Evolutionary conservation across 306 rosid species (phyloP), one percentile per base, ranked within the genome.

Genomic region (Acacia confusa): DNA sequence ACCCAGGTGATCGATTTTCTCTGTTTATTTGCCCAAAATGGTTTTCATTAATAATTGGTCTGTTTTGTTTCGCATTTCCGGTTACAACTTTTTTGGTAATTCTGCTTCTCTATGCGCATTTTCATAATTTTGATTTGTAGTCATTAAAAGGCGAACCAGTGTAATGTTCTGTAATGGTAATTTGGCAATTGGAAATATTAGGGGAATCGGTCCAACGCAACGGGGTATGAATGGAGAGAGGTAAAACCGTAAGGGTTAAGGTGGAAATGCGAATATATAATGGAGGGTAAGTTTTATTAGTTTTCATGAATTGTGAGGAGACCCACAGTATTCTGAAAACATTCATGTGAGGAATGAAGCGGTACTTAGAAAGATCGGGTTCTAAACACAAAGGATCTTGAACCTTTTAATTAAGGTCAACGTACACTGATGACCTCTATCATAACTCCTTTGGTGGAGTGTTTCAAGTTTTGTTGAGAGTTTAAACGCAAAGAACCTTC

Each of bases 1-100:
- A 89, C 32, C 88, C 82, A 57, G 61, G 93, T 89, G 6, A 43
- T 36, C 8, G 8, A 36, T 36, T 36, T 36, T 25, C n/a, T 66
- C 66, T 8, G 4, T 47, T 53, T 4, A 3, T 65, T 65, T 44
- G 16, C 50, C 25, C 20, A 11, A 27, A 44, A 2, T 77, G 32
- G 9, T 36, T 15, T 47, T 7, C 10, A 41, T 36, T 36, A 36
- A 36, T 36, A 36, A 36, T 30, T 12, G 12, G 30, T 34, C n/a
- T 10, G 6, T 43, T 57, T 27, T 43, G 17, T 30, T 69, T 50
- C 14, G 7, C 3, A 3, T 7, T 32, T 66, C 3, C 16, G 22
- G 32, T 44, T 32, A 12, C 27, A 20, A 30, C 34, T 24, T 44
- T 20, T 61, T 41, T 50, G 55, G 55, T 70, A 25, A 70, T 44